Conservation (phyloP, 2,329 filamentous ascomycete species). For the Cercospora sp. region DNA sequence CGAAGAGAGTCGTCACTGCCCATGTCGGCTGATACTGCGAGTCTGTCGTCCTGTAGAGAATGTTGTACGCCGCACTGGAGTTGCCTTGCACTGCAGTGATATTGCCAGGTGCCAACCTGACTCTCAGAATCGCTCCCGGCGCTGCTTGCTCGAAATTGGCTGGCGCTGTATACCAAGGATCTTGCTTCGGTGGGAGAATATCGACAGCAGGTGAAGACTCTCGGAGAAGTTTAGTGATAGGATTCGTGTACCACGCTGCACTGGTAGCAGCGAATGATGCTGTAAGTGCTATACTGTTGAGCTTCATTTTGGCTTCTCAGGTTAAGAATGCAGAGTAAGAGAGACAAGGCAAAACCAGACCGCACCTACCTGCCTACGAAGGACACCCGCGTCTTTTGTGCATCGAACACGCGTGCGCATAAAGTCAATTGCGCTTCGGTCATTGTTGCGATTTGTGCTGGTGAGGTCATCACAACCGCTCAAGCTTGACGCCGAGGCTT, state of each 20-base stretch:
- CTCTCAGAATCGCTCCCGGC: slow-evolving; percentile 40
- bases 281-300: background rate
- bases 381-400: background rate
- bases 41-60: slow-evolving; percentile 35
- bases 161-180: slow-evolving; percentile 42
- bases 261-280: slow-evolving; percentile 14
- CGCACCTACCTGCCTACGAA: background rate
- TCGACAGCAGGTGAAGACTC: slow-evolving; percentile 16
- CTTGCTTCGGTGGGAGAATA: slow-evolving; percentile 38
- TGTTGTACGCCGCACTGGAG: slow-evolving; percentile 34
- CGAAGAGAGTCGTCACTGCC: slow-evolving; percentile 36
- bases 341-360: background rate
- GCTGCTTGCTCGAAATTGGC: slow-evolving; percentile 29
- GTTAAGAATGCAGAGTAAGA: background rate
- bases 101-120: slow-evolving; percentile 36
- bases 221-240: slow-evolving; percentile 19
- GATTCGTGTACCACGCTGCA: slow-evolving; percentile 19
- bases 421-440: background rate
- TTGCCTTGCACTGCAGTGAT: slow-evolving; percentile 31
- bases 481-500: slow-evolving; percentile 6
- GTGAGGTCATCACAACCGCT: slow-evolving; percentile 10
- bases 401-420: background rate
- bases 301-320: slow-evolving; percentile 13
- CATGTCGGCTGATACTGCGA: slow-evolving; percentile 28
- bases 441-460: slow-evolving; percentile 5